Percentiles rank a stretch among this genome's conserved stretches.
Conservation (phyloP, 2,329 filamentous ascomycete genomes). For the Penicillium sumatraense region DNA sequence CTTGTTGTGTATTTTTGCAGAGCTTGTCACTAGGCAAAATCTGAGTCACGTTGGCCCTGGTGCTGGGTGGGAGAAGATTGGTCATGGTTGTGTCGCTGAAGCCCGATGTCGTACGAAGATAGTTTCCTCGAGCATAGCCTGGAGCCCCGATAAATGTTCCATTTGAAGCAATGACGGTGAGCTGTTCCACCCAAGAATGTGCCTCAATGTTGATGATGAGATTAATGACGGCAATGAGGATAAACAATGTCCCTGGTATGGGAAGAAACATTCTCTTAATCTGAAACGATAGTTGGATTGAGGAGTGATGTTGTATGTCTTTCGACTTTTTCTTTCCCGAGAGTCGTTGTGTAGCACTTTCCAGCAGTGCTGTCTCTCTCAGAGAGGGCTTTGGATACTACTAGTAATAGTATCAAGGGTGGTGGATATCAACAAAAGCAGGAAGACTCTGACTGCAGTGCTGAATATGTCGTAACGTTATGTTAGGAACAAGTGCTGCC, state of each 20-base stretch:
- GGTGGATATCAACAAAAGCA: too few relatives aligned
- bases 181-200: constrained; percentile 84
- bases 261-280: constrained; percentile 7
- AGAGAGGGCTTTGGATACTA: too few relatives aligned
- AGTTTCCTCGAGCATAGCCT: constrained; percentile 77
- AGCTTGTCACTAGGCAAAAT: constrained; percentile 60
- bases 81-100: constrained; percentile 65
- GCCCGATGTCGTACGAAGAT: constrained; percentile 59
- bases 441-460: background rate
- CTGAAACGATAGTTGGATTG: background rate
- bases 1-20: constrained; percentile 68
- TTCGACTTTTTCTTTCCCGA: background rate
- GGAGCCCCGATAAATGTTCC: constrained; percentile 72
- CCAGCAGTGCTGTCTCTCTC: constrained; percentile 12
- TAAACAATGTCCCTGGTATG: background rate
- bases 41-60: constrained; percentile 52
- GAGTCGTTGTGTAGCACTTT: constrained; percentile 4
- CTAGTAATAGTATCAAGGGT: too few relatives aligned
- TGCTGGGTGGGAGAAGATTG: constrained; percentile 65
- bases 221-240: constrained; percentile 27
- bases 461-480: background rate
- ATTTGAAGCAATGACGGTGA: constrained; percentile 71
- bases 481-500: background rate
- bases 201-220: constrained; percentile 43
- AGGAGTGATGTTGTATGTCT: background rate